phyloP scores from a whole-genome alignment of 345 rosid genomes.

The Gossypium australe region DNA sequence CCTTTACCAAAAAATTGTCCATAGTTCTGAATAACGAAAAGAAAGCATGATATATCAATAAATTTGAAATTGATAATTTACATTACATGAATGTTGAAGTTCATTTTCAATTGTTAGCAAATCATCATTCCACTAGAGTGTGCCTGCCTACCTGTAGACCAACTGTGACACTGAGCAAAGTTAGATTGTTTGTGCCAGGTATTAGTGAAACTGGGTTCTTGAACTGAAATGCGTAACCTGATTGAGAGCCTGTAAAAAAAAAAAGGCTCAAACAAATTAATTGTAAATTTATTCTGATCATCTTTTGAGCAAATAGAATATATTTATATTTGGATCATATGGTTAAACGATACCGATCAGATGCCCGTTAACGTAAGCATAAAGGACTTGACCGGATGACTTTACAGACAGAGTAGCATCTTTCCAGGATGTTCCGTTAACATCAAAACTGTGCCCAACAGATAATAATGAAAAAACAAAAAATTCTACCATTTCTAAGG shows the following conservation, averaged over 20 bases:
- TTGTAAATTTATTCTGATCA: too few relatives aligned
- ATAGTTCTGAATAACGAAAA: slow-evolving; percentile 28
- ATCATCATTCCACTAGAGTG: background rate
- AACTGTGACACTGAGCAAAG: slow-evolving; percentile 53
- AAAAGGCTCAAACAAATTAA: background rate
- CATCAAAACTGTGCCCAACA: slow-evolving; percentile 12
- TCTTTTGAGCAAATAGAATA: background rate
- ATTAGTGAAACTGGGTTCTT: slow-evolving; percentile 24
- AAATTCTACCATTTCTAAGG: background rate
- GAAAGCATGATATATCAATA: background rate
- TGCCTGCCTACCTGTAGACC: slow-evolving; percentile 43
- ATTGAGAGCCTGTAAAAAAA: slow-evolving; percentile 22
- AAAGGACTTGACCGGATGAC: slow-evolving; percentile 50
- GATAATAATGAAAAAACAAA: background rate
- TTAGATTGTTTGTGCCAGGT: slow-evolving; percentile 38
- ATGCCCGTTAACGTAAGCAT: slow-evolving; percentile 53
- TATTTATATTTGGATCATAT: background rate
- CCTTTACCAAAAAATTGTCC: slow-evolving; percentile 26
- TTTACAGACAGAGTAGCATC: slow-evolving; percentile 34
- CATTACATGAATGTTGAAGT: too few relatives aligned
- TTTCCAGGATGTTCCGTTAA: slow-evolving; percentile 26
- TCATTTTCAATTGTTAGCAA: background rate
- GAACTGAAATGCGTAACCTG: slow-evolving; percentile 25
- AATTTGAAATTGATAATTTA: too few relatives aligned
- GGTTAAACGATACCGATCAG: slow-evolving; percentile 13